Base-by-base conservation (phyloP, 345 rosid genomes). In the Diplotaxis tenuifolia region DNA sequence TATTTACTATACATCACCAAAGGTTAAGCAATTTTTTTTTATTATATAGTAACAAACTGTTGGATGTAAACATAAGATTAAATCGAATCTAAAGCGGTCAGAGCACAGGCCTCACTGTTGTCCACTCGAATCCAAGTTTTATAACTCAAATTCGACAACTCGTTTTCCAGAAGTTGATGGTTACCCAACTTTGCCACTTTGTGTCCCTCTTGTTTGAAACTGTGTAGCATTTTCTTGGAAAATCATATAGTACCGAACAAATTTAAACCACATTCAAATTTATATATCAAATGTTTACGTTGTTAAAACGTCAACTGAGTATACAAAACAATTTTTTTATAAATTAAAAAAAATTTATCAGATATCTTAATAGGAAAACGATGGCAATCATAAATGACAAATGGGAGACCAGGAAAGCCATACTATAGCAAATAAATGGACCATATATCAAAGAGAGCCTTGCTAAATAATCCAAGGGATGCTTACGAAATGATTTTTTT, bases 161-260 rank as follows among this genome's bases (percentile, higher is more conserved):
- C 73, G 32, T 68, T 68, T 67, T 75, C 73, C 18, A 47, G 57
- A 57, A 66, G 60, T 66, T 74, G 66, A 57, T 65, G 19, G 78
- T 56, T 67, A 67, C 52, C 56, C 28, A 67, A 27, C 65, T 15
- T 57, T 58, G 59, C 28, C 59, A 27, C 65, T 15, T 57, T 58
- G 59, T 56, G 6, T 55, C 65, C 70, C 76, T 65, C 65, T 2
- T 20, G 42, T 56, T 36, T 22, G 19, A 36, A 2, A 40, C 3
- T 34, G n/a, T 36, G 10, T 36, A 36, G n/a, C n/a, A 36, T 36
- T 36, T 36, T 36, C 42, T 3, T 11, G 42, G 42, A 36, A 36
- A 36, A 10, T 11, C 42, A 36, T 36, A 36, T 36, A 10, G 5
- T 36, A 36, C 42, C 42, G 42, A 29, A 29, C 34, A 9, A 29